These are phyloP conservation scores for Brassica hybrid DNA, from an alignment of 441 rosid genomes.

Conservation along the genomic window DNA sequence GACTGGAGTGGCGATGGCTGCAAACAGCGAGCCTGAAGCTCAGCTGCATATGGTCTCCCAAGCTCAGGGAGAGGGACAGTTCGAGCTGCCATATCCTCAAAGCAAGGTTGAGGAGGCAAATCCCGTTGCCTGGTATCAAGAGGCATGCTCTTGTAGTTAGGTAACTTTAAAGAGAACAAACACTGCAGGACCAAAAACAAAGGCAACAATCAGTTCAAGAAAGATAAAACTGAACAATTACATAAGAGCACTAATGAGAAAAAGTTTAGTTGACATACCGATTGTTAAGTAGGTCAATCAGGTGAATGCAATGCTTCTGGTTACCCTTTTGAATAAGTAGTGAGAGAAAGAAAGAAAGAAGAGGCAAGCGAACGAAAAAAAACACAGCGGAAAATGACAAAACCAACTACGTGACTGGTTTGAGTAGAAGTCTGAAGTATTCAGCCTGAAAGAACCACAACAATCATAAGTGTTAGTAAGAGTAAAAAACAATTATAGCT, in stretches of 20 bases:
- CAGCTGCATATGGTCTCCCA: slow-evolving; percentile 32
- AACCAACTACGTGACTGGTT: slow-evolving; percentile 89
- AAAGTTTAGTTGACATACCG: slow-evolving; percentile 44
- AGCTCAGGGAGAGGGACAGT: slow-evolving; percentile 44
- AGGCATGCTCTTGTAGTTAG: slow-evolving; percentile 55
- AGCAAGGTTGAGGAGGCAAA: slow-evolving; percentile 52
- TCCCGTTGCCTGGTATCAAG: slow-evolving; percentile 48
- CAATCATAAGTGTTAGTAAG: slow-evolving; percentile 4
- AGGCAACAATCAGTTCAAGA: slow-evolving; percentile 15
- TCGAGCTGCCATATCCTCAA: slow-evolving; percentile 48
- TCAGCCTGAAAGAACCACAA: slow-evolving; percentile 73
- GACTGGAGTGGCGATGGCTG: slow-evolving; percentile 43
- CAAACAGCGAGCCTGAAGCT: slow-evolving; percentile 45
- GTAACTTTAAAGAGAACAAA: slow-evolving; percentile 35
- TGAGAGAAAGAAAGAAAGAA: slow-evolving; percentile 52
- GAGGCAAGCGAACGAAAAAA: slow-evolving; percentile 48
- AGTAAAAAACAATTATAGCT: not conserved
- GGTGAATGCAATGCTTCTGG: slow-evolving; percentile 41
- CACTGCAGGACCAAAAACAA: slow-evolving; percentile 44
- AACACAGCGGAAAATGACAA: slow-evolving; percentile 30
- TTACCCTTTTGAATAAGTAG: slow-evolving; percentile 43
- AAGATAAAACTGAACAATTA: no score
- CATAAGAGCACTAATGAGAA: slow-evolving; percentile 27
- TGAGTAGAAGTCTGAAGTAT: slow-evolving; percentile 91
- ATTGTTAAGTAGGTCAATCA: slow-evolving; percentile 40